A percentile compares a stretch with the other conserved stretches of the same genome.
Conservation (phyloP, 352 stramenopile species). For the Phytophthora ohioensis region DNA sequence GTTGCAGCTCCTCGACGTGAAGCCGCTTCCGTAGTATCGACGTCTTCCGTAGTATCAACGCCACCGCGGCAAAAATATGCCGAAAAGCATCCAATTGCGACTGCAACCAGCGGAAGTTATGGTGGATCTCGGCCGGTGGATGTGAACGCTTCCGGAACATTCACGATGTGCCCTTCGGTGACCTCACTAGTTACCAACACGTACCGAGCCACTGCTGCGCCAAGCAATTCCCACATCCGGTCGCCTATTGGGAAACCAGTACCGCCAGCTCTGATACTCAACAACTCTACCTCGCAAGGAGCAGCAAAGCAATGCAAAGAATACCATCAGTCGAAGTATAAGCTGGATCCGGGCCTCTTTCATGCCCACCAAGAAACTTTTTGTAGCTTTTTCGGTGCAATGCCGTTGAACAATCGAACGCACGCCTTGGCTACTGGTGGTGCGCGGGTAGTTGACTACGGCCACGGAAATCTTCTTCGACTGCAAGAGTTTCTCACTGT, state of each 20-base stretch:
- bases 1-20: conserved; percentile 33
- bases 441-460: conserved; percentile 17
- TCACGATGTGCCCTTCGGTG: conserved; percentile 24
- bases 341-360: conserved; percentile 52
- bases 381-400: conserved; percentile 40
- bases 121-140: not conserved
- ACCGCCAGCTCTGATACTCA: conserved; percentile 24
- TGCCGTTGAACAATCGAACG: conserved; percentile 25
- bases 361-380: conserved; percentile 45
- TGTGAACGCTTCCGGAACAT: not conserved
- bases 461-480: conserved; percentile 50
- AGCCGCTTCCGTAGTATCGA: not conserved
- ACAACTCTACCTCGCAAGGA: conserved; percentile 15
- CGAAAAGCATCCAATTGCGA: not conserved
- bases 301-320: conserved; percentile 32
- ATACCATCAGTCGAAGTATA: conserved; percentile 57
- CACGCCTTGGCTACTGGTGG: not conserved
- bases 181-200: conserved; percentile 24
- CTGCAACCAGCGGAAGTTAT: conserved; percentile 1
- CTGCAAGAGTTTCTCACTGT: conserved; percentile 58
- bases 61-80: conserved; percentile 10
- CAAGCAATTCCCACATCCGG: not conserved
- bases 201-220: not conserved
- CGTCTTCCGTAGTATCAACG: not conserved
- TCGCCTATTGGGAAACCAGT: conserved; percentile 12